Conservation (phyloP, 768 basidiomycete genomes). For the Termitomyces sp. region DNA sequence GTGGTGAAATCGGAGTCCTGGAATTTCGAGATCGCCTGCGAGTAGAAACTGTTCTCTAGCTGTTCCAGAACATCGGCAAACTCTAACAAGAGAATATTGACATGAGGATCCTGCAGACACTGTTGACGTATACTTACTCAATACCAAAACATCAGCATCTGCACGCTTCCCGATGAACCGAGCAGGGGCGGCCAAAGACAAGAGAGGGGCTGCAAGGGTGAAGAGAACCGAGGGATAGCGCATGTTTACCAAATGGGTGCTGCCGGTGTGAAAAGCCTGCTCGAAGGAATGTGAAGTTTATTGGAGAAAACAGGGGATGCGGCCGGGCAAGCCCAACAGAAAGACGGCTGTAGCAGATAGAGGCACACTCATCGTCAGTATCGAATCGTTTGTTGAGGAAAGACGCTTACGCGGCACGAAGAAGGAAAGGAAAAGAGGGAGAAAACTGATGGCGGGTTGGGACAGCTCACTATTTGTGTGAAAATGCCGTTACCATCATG, state of each 20-base stretch:
- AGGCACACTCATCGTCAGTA: constrained; percentile 7
- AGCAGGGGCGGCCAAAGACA: constrained; percentile 47
- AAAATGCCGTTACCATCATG: constrained; percentile 10
- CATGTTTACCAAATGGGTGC: constrained; percentile 34
- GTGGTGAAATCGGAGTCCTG: constrained; percentile 51
- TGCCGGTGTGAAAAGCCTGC: constrained; percentile 36
- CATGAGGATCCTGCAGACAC: neutral
- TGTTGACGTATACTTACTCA: constrained; percentile 40
- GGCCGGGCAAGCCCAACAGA: constrained; percentile 66
- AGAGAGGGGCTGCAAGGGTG: constrained; percentile 36
- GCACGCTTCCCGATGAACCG: constrained; percentile 36
- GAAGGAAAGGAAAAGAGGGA: constrained; percentile 23
- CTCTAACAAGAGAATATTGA: constrained; percentile 32
- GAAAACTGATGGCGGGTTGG: constrained; percentile 12
- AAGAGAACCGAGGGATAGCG: constrained; percentile 40
- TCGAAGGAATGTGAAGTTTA: constrained; percentile 33
- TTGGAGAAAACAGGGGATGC: constrained; percentile 50
- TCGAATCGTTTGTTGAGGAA: neutral
- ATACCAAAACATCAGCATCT: constrained; percentile 47
- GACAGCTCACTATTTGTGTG: constrained; percentile 28
- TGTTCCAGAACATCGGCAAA: constrained; percentile 76
- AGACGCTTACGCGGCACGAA: constrained; percentile 32
- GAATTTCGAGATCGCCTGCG: constrained; percentile 62
- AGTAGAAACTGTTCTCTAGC: constrained; percentile 66
- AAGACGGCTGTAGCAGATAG: constrained; percentile 27